phyloP scores from a whole-genome alignment of 805 yeast species.

The Candida caryicola region DNA sequence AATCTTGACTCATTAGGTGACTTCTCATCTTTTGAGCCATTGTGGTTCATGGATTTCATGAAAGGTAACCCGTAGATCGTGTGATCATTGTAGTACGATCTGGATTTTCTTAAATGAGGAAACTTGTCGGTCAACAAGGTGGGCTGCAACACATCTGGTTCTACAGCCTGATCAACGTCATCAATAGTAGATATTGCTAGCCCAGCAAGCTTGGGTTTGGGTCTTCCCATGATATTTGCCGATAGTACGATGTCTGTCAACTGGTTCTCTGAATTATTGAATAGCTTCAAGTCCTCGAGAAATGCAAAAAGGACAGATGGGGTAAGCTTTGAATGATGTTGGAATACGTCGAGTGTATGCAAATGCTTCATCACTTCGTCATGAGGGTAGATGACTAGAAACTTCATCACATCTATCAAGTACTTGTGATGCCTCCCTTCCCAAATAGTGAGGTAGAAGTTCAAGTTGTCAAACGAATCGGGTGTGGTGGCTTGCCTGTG shows the following conservation, averaged over 20 bases:
- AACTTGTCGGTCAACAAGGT: conserved; percentile 23
- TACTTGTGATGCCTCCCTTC: conserved; percentile 24
- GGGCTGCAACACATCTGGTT: conserved; percentile 5
- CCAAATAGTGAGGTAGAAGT: conserved; percentile 29
- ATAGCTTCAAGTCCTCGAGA: conserved; percentile 20
- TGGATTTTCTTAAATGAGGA: conserved; percentile 26
- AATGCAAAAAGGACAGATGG: conserved; percentile 12
- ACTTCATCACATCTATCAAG: conserved; percentile 29
- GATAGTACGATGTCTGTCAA: conserved; percentile 29
- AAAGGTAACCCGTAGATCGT: conserved; percentile 30
- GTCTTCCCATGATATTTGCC: conserved; percentile 23
- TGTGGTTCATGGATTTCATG: not conserved
- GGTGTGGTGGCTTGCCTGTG: conserved; percentile 9
- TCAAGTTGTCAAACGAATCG: conserved; percentile 24
- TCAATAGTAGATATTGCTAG: conserved; percentile 18
- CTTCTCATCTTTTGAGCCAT: not conserved
- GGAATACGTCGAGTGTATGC: conserved; percentile 4
- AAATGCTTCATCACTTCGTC: conserved; percentile 13
- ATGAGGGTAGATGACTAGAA: conserved; percentile 33
- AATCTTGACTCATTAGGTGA: conserved; percentile 7
- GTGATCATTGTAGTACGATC: conserved; percentile 25
- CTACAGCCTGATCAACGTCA: conserved; percentile 14
- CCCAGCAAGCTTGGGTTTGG: conserved; percentile 10
- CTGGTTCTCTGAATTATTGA: conserved; percentile 19
- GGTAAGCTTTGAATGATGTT: not conserved